Evolutionary conservation across 768 basidiomycete species (phyloP).

Genomic region (Boletus sp.): DNA sequence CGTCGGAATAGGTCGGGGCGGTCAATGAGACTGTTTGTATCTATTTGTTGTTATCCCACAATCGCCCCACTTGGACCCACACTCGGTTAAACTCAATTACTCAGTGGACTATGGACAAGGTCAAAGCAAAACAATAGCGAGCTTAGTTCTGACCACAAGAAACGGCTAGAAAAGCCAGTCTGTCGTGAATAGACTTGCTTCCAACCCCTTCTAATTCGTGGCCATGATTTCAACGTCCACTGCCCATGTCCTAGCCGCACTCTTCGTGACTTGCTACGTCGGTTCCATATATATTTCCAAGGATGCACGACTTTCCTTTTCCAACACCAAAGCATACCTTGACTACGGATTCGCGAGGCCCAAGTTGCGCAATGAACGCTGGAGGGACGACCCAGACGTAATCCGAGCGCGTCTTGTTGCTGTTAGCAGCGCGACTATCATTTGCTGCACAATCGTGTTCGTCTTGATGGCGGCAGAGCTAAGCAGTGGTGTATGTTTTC

Average conservation of each 20-base stretch:
- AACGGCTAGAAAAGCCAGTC: conserved; percentile 13
- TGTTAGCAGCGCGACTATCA: conserved; percentile 59
- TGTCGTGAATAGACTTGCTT: conserved; percentile 4
- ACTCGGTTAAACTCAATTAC: background rate
- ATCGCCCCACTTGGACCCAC: conserved; percentile 18
- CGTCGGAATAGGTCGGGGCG: conserved; percentile 25
- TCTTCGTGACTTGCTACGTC: conserved; percentile 71
- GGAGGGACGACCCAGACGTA: conserved; percentile 83
- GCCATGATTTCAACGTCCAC: conserved; percentile 29
- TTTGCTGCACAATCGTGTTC: conserved; percentile 55
- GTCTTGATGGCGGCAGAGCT: conserved; percentile 36
- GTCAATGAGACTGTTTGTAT: conserved; percentile 6
- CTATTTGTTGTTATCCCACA: conserved; percentile 21
- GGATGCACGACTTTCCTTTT: conserved; percentile 55
- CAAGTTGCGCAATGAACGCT: conserved; percentile 44
- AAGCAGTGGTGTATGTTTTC: conserved; percentile 18
- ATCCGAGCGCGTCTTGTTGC: conserved; percentile 77
- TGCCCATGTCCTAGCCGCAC: conserved; percentile 55
- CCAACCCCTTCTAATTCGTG: background rate
- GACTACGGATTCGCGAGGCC: conserved; percentile 29
- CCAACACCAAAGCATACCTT: conserved; percentile 28
- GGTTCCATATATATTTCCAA: conserved; percentile 80
- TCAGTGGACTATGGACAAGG: background rate
- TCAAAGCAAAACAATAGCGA: conserved; percentile 15
- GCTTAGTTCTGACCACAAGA: conserved; percentile 6